Conservation (phyloP, 2,329 filamentous ascomycete genomes). For the Achaetomium macrosporum region DNA sequence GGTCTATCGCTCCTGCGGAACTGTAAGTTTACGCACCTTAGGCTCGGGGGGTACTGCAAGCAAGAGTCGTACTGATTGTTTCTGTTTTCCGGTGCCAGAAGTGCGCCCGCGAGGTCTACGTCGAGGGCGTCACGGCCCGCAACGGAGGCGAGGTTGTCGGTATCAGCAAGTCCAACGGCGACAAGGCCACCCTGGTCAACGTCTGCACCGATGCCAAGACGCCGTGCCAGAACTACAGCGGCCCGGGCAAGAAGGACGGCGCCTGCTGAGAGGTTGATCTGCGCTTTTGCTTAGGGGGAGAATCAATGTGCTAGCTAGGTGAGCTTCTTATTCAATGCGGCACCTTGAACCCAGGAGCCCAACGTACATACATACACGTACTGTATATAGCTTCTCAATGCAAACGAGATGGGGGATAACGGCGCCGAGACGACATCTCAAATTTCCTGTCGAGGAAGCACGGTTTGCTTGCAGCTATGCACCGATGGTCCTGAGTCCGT, state of each 20-base stretch:
- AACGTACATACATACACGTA: too few relatives aligned
- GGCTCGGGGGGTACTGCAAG: too few relatives aligned
- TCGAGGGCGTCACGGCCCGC: slow-evolving; percentile 1
- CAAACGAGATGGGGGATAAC: too few relatives aligned
- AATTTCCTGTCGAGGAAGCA: too few relatives aligned
- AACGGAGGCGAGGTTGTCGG: neutral
- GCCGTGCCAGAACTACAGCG: slow-evolving; percentile 1
- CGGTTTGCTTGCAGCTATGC: too few relatives aligned
- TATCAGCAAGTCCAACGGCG: slow-evolving; percentile 1
- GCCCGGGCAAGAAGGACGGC: neutral
- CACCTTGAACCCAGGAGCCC: too few relatives aligned
- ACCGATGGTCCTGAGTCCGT: too few relatives aligned
- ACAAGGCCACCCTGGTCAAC: slow-evolving; percentile 1
- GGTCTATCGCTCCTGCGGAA: neutral
- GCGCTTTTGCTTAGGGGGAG: too few relatives aligned
- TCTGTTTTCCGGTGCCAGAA: neutral
- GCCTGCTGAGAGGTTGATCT: slow-evolving; percentile 1
- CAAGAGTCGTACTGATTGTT: neutral
- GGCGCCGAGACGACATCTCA: too few relatives aligned
- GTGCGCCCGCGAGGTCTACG: slow-evolving; percentile 2
- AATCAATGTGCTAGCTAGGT: too few relatives aligned
- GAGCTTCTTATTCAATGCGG: too few relatives aligned
- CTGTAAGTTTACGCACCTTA: neutral
- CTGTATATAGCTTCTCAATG: too few relatives aligned
- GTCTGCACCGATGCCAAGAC: slow-evolving; percentile 2